A percentile compares a stretch with the other conserved stretches of the same genome.
Evolutionary conservation across 2,329 filamentous ascomycete species (phyloP).

Genomic region (Alternaria arborescens): DNA sequence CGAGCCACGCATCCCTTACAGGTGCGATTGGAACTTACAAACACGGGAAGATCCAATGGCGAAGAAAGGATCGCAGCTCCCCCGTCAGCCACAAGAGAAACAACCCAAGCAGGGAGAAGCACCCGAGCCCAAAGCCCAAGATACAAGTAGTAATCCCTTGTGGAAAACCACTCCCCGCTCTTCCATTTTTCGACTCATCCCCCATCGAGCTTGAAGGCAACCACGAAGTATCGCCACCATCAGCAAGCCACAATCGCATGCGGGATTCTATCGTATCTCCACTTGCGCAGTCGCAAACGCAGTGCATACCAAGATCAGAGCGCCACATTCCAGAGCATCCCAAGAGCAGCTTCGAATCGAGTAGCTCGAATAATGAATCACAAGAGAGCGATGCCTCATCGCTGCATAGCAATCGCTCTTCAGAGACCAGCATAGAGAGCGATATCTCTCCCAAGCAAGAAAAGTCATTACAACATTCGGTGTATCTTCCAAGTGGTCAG

Average conservation of each 20-base stretch:
- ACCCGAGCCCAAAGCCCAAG: conserved; percentile 37
- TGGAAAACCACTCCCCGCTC: conserved; percentile 42
- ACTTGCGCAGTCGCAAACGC: conserved; percentile 28
- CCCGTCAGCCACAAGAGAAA: conserved; percentile 16
- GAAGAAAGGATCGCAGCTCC: conserved; percentile 22
- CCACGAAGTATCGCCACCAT: conserved; percentile 46
- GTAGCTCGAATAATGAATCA: conserved; percentile 50
- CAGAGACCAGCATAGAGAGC: conserved; percentile 51
- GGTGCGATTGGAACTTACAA: conserved; percentile 56
- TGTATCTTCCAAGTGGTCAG: conserved; percentile 25
- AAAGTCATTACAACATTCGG: conserved; percentile 27
- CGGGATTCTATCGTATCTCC: conserved; percentile 46
- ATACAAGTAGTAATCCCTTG: conserved; percentile 51
- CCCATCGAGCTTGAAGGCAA: conserved; percentile 29
- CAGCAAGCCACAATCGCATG: conserved; percentile 30
- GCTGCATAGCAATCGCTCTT: conserved; percentile 51
- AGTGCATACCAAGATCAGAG: conserved; percentile 17
- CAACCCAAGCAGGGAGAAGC: conserved; percentile 23
- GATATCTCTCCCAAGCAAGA: conserved; percentile 27
- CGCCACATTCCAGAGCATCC: conserved; percentile 20
- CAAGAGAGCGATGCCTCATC: conserved; percentile 51
- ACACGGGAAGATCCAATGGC: conserved; percentile 56
- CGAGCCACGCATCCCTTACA: conserved; percentile 32
- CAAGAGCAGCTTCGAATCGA: conserved; percentile 25
- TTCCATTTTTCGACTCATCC: conserved; percentile 38